Conservation (phyloP, 2,329 filamentous ascomycete species). For the Xylaria multiplex region DNA sequence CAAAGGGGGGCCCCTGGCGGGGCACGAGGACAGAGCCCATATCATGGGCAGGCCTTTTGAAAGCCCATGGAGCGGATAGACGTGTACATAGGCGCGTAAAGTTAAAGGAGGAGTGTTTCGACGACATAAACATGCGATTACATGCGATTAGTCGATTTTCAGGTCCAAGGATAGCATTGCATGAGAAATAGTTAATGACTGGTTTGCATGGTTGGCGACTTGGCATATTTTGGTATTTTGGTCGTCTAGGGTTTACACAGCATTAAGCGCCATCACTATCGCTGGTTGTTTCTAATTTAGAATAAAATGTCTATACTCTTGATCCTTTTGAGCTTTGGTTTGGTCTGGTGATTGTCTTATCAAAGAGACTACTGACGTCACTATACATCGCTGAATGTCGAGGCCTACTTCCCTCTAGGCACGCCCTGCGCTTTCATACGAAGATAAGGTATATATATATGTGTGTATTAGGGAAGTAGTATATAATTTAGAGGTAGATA, state of each 20-base stretch:
- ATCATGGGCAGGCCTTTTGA: constrained; percentile 49
- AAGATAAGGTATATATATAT: too few species aligned
- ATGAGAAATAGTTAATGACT: constrained; percentile 22
- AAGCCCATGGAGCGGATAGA: neutral
- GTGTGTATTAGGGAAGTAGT: too few species aligned
- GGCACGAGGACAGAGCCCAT: constrained; percentile 40
- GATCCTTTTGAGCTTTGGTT: neutral
- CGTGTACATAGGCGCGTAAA: constrained; percentile 23
- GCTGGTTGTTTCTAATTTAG: constrained; percentile 3
- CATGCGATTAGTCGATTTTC: constrained; percentile 5
- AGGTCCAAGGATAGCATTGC: constrained; percentile 30
- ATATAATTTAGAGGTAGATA: too few species aligned
- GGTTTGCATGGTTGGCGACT: constrained; percentile 31
- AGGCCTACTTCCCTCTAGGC: too few species aligned
- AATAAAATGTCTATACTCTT: constrained; percentile 6
- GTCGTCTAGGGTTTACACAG: constrained; percentile 9
- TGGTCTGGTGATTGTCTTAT: too few species aligned
- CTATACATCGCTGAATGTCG: too few species aligned
- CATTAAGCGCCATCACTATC: constrained; percentile 11
- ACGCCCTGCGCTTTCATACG: too few species aligned
- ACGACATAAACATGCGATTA: constrained; percentile 18
- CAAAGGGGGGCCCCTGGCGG: constrained; percentile 19
- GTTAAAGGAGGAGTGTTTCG: constrained; percentile 22
- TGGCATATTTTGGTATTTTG: constrained; percentile 20
- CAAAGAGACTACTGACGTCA: too few species aligned